Evolutionary conservation across 2,329 filamentous ascomycete species (phyloP).

Genomic region (Trichophyton mentagrophytes): DNA sequence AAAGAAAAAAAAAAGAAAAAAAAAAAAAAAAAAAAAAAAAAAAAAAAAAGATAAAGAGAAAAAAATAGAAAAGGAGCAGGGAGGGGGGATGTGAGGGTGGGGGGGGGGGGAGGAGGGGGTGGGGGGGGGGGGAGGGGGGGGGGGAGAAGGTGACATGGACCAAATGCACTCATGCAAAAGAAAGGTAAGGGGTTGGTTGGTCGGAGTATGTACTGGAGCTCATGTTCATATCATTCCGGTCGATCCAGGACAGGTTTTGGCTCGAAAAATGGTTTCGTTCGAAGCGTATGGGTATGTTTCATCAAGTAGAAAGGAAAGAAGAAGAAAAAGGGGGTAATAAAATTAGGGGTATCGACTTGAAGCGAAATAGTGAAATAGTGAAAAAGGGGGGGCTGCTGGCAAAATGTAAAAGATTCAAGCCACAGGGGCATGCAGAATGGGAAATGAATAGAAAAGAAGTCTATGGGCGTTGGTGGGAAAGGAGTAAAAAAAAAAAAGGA

Average conservation of each 20-base stretch:
- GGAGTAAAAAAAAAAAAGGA: too few relatives aligned
- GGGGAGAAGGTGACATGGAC: background rate
- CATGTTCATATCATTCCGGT: background rate
- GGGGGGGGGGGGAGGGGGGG: too few relatives aligned
- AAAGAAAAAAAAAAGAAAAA: background rate
- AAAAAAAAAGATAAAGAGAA: background rate
- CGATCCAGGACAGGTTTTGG: background rate
- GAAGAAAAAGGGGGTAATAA: background rate
- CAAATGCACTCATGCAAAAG: background rate
- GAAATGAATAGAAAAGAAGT: background rate
- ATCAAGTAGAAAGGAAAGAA: background rate
- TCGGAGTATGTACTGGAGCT: background rate
- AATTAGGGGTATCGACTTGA: conserved; percentile 1
- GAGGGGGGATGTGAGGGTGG: too few relatives aligned
- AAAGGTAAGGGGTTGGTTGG: background rate
- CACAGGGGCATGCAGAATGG: background rate
- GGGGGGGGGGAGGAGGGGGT: too few relatives aligned
- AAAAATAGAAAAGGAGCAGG: too few relatives aligned
- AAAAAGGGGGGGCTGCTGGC: background rate
- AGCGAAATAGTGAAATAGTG: background rate
- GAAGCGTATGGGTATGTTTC: background rate
- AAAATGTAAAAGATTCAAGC: background rate
- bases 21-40: too few relatives aligned
- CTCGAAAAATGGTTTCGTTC: background rate
- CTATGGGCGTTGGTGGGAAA: background rate